phyloP scores from a whole-genome alignment of 805 yeast genomes.

The Kregervanrija fluxuum region DNA sequence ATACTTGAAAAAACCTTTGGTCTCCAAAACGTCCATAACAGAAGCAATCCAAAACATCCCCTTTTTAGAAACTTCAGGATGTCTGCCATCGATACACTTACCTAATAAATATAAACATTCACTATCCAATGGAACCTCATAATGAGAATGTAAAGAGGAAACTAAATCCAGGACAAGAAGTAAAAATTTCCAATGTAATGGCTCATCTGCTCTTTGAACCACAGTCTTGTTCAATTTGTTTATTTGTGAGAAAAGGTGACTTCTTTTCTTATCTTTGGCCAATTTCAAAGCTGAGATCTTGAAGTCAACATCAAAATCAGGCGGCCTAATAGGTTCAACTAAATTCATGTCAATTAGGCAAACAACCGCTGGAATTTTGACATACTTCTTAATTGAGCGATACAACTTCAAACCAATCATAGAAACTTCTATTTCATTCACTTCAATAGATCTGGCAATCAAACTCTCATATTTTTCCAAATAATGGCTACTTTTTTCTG shows the following conservation, averaged over 20 bases:
- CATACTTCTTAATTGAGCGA: conserved; percentile 29
- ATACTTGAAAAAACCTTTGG: conserved; percentile 26
- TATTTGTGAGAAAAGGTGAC: conserved; percentile 33
- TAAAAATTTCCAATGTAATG: conserved; percentile 50
- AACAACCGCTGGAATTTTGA: conserved; percentile 42
- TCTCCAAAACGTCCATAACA: conserved; percentile 29
- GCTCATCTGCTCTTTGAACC: conserved; percentile 19
- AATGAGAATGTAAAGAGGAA: conserved; percentile 44
- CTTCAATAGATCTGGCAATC: conserved; percentile 45
- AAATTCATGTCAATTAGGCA: conserved; percentile 43
- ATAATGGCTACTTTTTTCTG: conserved; percentile 51
- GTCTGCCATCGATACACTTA: conserved; percentile 46
- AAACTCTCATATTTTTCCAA: conserved; percentile 40
- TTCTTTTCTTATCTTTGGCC: conserved; percentile 59
- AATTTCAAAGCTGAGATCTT: conserved; percentile 51
- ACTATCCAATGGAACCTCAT: conserved; percentile 38
- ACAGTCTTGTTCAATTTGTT: conserved; percentile 34
- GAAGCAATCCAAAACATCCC: conserved; percentile 55
- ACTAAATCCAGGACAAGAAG: conserved; percentile 43
- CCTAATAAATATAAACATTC: conserved; percentile 38
- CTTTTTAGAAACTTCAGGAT: conserved; percentile 57
- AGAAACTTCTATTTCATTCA: conserved; percentile 51
- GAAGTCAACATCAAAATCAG: conserved; percentile 43
- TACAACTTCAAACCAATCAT: conserved; percentile 47
- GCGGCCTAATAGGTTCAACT: conserved; percentile 48